Evolutionary conservation across 2,329 filamentous ascomycete species (phyloP).

Genomic region (Periglandula ipomoeae): DNA sequence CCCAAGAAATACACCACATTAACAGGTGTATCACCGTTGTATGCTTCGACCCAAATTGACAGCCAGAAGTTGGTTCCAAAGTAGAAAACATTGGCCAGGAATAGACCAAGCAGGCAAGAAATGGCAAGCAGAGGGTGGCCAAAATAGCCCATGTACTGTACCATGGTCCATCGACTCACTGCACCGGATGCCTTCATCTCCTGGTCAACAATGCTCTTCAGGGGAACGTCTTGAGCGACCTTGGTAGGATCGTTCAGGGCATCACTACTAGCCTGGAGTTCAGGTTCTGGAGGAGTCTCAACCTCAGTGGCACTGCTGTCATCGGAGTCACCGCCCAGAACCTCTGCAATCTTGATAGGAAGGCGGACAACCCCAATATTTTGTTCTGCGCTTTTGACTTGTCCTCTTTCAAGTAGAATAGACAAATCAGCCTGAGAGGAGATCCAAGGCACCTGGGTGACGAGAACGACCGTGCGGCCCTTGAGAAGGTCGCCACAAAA

Average conservation of each 20-base stretch:
- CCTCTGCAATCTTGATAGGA: slow-evolving; percentile 33
- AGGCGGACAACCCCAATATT: slow-evolving; percentile 37
- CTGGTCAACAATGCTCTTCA: slow-evolving; percentile 35
- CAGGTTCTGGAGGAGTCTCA: slow-evolving; percentile 15
- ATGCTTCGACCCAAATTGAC: slow-evolving; percentile 45
- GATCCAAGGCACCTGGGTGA: slow-evolving; percentile 48
- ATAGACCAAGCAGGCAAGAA: slow-evolving; percentile 27
- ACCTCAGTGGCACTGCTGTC: slow-evolving; percentile 23
- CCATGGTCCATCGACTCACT: slow-evolving; percentile 34
- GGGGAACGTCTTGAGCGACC: slow-evolving; percentile 24
- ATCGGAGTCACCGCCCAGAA: slow-evolving; percentile 24
- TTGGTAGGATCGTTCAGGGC: slow-evolving; percentile 23
- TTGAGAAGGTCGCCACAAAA: slow-evolving; percentile 47
- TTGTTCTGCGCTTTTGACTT: slow-evolving; percentile 29
- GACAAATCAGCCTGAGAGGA: slow-evolving; percentile 39
- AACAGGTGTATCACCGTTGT: slow-evolving; percentile 31
- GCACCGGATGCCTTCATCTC: slow-evolving; percentile 38
- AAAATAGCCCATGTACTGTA: slow-evolving; percentile 43
- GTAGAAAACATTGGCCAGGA: slow-evolving; percentile 32
- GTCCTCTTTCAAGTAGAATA: slow-evolving; percentile 37
- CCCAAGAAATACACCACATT: slow-evolving; percentile 42
- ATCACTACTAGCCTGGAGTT: slow-evolving; percentile 20
- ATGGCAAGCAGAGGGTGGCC: slow-evolving; percentile 35
- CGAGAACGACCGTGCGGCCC: slow-evolving; percentile 45
- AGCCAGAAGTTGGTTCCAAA: slow-evolving; percentile 39